A percentile compares a stretch with the other conserved stretches of the same genome.
phyloP scores from a whole-genome alignment of 208 protist species.

The Herpetomonas samuelpessoai region DNA sequence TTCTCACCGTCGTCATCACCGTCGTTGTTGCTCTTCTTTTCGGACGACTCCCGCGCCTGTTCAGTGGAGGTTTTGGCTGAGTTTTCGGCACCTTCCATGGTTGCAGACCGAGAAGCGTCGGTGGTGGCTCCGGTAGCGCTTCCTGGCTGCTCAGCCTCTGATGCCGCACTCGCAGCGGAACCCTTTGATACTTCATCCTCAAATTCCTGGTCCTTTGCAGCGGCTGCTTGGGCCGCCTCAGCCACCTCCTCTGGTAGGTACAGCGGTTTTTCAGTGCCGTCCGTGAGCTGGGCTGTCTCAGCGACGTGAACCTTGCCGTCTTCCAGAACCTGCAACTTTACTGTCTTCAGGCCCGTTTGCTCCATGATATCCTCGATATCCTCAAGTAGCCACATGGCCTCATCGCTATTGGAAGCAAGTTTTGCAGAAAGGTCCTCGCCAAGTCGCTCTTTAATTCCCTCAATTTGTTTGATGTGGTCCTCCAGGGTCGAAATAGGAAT shows the following conservation, averaged over 20 bases:
- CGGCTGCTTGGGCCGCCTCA: not conserved
- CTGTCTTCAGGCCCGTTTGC: conserved; percentile 68
- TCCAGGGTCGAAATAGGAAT: conserved; percentile 82
- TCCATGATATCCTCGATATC: conserved; percentile 88
- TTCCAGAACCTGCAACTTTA: conserved; percentile 66
- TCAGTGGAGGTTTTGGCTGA: not conserved
- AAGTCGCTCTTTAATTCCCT: conserved; percentile 62
- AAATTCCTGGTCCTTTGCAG: conserved; percentile 1
- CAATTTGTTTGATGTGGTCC: conserved; percentile 76
- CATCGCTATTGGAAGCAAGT: conserved; percentile 60
- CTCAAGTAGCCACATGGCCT: conserved; percentile 81
- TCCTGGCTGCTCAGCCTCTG: not conserved
- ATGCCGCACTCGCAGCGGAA: not conserved
- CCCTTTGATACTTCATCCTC: not conserved
- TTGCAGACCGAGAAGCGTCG: not conserved
- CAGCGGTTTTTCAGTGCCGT: conserved; percentile 69
- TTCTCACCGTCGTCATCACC: not conserved
- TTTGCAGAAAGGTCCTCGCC: conserved; percentile 61
- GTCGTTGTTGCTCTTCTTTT: not conserved
- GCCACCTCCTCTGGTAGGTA: conserved; percentile 31
- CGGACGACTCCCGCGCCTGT: not conserved
- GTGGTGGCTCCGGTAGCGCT: not conserved
- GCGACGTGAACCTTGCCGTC: conserved; percentile 54
- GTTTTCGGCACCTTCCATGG: not conserved
- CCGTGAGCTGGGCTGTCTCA: conserved; percentile 47